phyloP scores from a whole-genome alignment of 1,284 basidiomycete genomes.

The Cystobasidium pallidum region DNA sequence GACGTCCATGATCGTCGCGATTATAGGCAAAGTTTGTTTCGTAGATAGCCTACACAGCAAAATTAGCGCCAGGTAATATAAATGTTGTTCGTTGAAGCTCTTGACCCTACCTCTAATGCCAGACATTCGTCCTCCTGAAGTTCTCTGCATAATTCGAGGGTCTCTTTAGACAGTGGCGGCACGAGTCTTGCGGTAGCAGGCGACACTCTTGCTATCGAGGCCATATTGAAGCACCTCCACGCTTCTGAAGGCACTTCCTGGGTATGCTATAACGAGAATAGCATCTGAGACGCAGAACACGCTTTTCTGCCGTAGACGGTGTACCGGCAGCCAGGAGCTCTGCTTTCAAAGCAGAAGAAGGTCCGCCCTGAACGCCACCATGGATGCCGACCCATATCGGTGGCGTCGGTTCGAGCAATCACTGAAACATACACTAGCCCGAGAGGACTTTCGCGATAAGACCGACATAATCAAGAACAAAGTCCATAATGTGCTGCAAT shows the following conservation, averaged over 20 bases:
- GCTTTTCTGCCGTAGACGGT: background rate
- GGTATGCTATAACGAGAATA: background rate
- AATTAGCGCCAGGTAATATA: background rate
- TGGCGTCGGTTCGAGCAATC: background rate
- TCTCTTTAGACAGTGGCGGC: conserved; percentile 11
- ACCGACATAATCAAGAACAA: too few relatives aligned
- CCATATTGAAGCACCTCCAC: background rate
- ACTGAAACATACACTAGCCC: too few relatives aligned
- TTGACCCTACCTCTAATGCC: conserved; percentile 44
- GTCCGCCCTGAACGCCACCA: background rate
- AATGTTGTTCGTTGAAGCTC: background rate
- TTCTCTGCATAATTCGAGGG: conserved; percentile 45
- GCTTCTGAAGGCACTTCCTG: background rate
- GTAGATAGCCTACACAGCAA: conserved; percentile 48
- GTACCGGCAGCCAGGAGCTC: background rate
- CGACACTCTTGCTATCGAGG: background rate
- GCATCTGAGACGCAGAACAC: background rate
- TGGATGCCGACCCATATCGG: background rate
- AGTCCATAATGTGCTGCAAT: too few relatives aligned
- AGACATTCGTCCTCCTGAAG: conserved; percentile 48
- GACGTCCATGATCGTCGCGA: conserved; percentile 21
- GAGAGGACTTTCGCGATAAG: too few relatives aligned
- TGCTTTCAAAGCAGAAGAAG: background rate
- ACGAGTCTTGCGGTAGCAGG: too few relatives aligned
- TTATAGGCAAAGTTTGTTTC: conserved; percentile 41